Percentiles rank a stretch among this genome's conserved stretches.
Conservation (phyloP, 2,329 filamentous ascomycete genomes). For the Alternaria sp. region DNA sequence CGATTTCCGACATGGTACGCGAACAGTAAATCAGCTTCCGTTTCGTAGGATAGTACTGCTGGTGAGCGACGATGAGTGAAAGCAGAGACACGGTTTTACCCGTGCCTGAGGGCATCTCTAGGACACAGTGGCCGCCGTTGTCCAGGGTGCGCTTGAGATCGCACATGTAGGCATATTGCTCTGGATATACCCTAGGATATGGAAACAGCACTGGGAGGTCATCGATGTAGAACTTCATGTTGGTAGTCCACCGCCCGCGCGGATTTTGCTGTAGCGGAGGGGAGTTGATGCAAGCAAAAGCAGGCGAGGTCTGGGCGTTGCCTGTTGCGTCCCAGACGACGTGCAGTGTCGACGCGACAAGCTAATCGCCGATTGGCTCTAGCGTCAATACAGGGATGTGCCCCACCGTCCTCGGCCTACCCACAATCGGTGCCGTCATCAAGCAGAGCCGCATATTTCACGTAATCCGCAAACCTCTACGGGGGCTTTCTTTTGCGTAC, state of each 20-base stretch:
- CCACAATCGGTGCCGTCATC: slow-evolving; percentile 35
- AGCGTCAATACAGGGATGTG: slow-evolving; percentile 17
- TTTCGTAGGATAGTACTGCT: slow-evolving; percentile 90
- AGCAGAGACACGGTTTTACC: slow-evolving; percentile 96
- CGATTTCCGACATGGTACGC: slow-evolving; percentile 99
- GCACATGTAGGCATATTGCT: slow-evolving; percentile 73
- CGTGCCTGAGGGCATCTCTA: slow-evolving; percentile 99
- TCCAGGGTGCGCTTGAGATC: slow-evolving; percentile 90
- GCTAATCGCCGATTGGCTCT: slow-evolving; percentile 11
- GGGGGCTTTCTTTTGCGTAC: slow-evolving; percentile 9
- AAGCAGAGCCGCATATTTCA: slow-evolving; percentile 28
- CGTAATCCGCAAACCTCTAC: slow-evolving; percentile 10
- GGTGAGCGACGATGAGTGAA: slow-evolving; percentile 95
- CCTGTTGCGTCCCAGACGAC: slow-evolving; percentile 22
- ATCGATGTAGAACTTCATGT: slow-evolving; percentile 82
- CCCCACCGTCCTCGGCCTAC: slow-evolving; percentile 22
- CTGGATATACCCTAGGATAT: slow-evolving; percentile 77
- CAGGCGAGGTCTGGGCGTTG: slow-evolving; percentile 17
- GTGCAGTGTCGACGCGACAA: slow-evolving; percentile 13
- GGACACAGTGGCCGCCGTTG: slow-evolving; percentile 90
- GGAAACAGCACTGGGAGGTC: slow-evolving; percentile 75
- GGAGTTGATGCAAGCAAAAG: slow-evolving; percentile 24
- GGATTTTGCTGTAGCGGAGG: slow-evolving; percentile 32
- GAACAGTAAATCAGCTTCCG: slow-evolving; percentile 99
- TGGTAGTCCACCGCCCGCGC: slow-evolving; percentile 43